Evolutionary conservation across 305 asterid genomes (phyloP), one percentile per base, ranked within the genome.

Genomic region (Fraxinus angustifolia): DNA sequence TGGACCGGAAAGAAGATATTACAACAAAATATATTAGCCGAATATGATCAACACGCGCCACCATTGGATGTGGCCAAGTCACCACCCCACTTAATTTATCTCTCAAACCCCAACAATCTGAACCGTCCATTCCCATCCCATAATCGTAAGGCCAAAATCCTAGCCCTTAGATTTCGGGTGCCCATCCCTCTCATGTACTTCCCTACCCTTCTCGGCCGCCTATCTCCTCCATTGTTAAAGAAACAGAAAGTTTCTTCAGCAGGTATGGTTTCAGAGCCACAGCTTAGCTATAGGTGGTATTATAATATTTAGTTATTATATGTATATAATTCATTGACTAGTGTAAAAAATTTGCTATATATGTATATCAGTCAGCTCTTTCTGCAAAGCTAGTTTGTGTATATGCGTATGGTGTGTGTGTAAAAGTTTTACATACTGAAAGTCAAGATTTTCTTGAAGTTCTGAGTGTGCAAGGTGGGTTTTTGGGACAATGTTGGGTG

Each of bases 261-360:
- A 87, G 91, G 91, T 89, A 87, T 74, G 91, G 72, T 45, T 77
- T 71, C 84, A 65, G 62, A 80, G 85, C 88, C 88, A 88, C 84
- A 85, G 58, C 76, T 68, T 79, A 31, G 38, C 73, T 73, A 35
- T 42, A 17, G n/a, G 50, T 50, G 77, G 76, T 67, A 6, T 31
- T 65, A 4, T 8, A 5, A 4, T 76, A 53, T 67, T 16, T 75
- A 36, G 67, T 65, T 42, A 4, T 45, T 30, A 2, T 40, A 67
- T 35, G 79, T 28, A 21, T 76, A 77, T 79, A 78, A 45, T 79
- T 79, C 30, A 45, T 83, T 76, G 73, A 84, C 73, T 65, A 26
- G 17, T 10, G 88, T 38, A 36, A 23, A 14, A 12, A 0, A 7
- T 3, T 4, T 38, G 33, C 14, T n/a, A 30, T 60, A 19, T 11